A percentile compares a stretch with the other conserved stretches of the same genome.
Conservation (phyloP, 108 stramenopile species). For the Cyclotella distinguenda region DNA sequence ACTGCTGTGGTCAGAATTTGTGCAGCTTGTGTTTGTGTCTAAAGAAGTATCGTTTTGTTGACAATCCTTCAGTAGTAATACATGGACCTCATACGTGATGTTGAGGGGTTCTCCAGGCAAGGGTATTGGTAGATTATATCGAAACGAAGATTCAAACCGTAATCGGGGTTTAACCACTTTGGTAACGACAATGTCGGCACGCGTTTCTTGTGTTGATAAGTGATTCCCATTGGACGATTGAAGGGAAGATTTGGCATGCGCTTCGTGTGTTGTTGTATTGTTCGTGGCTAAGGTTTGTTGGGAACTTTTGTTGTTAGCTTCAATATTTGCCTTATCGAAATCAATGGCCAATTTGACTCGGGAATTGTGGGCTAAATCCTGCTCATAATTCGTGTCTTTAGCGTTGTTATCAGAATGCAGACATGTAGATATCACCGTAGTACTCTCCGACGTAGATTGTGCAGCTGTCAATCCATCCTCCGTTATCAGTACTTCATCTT, state of each 20-base stretch:
- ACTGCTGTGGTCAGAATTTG: background rate
- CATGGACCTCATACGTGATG: slow-evolving; percentile 64
- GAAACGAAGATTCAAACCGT: background rate
- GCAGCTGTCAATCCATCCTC: background rate
- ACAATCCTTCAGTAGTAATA: slow-evolving; percentile 46
- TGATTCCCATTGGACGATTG: slow-evolving; percentile 1
- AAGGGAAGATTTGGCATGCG: background rate
- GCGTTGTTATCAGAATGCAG: too few relatives aligned
- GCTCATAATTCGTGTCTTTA: too few relatives aligned
- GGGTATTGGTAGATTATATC: slow-evolving; percentile 19
- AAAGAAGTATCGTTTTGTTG: background rate
- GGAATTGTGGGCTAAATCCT: too few relatives aligned
- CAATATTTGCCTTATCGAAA: too few relatives aligned
- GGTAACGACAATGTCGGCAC: background rate
- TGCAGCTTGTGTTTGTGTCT: background rate
- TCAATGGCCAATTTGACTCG: too few relatives aligned
- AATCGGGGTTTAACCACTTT: slow-evolving; percentile 32
- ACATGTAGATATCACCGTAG: too few relatives aligned
- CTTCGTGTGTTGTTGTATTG: too few relatives aligned
- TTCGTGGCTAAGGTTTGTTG: too few relatives aligned
- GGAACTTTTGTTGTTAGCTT: too few relatives aligned
- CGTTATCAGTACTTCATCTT: background rate
- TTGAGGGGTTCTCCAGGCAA: slow-evolving; percentile 41
- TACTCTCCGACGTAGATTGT: background rate
- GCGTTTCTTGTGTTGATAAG: background rate